Conservation (phyloP, 805 yeast species). For the Candida andamanensis region DNA sequence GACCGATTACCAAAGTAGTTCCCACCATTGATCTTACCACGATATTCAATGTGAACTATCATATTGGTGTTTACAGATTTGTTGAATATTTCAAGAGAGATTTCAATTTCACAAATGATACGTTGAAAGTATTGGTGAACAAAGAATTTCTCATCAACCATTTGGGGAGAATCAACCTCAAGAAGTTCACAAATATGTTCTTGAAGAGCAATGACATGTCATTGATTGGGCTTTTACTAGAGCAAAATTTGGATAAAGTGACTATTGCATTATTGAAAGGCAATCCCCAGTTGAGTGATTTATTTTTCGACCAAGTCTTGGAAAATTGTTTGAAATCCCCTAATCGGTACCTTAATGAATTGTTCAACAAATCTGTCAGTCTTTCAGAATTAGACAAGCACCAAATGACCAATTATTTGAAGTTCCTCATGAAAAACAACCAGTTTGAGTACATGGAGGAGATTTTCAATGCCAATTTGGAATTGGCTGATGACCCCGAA, state of each 20-base stretch:
- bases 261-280: slow-evolving; percentile 7
- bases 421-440: slow-evolving; percentile 4
- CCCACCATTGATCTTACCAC: slow-evolving; percentile 18
- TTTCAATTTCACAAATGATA: slow-evolving; percentile 22
- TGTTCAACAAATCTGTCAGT: slow-evolving; percentile 5
- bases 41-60: slow-evolving; percentile 22
- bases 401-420: slow-evolving; percentile 5
- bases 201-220: slow-evolving; percentile 2
- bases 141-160: slow-evolving; percentile 18
- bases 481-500: neutral
- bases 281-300: slow-evolving; percentile 1
- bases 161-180: slow-evolving; percentile 5
- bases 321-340: slow-evolving; percentile 1
- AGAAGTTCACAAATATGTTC: slow-evolving; percentile 4
- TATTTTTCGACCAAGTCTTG: slow-evolving; percentile 2
- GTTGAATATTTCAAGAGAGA: slow-evolving; percentile 25
- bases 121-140: slow-evolving; percentile 30
- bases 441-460: slow-evolving; percentile 1
- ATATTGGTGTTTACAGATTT: slow-evolving; percentile 22
- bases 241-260: slow-evolving; percentile 12
- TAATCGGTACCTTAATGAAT: slow-evolving; percentile 6
- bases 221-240: slow-evolving; percentile 6
- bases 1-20: slow-evolving; percentile 7
- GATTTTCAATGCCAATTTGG: slow-evolving; percentile 2
- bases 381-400: slow-evolving; percentile 2